Base-by-base conservation (phyloP, 441 rosid genomes). In the Raphanus hybrid region DNA sequence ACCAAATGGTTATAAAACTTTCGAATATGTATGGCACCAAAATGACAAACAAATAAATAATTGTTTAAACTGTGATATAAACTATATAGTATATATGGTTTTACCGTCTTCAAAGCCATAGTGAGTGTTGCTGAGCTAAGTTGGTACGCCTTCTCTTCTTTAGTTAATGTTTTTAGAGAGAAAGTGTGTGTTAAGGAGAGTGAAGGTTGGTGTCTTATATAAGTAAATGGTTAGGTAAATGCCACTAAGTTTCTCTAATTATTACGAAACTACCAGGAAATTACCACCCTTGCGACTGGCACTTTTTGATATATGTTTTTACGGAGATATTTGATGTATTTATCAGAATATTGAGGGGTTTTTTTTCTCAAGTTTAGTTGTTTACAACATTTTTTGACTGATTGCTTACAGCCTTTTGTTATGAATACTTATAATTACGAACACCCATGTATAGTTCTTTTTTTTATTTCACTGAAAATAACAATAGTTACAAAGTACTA, bases 21-120 rank as follows among this genome's bases (percentile, higher is more conserved):
- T 26, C 54, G 8, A 41, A 29, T 29, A 29, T 29, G 5, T 29
- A 29, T 29, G 4, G 34, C 34, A 29, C 34, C 34, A 29, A 66
- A 14, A 55, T 6, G 27, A 12, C 6, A 41, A 60, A 12, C 55
- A 0, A 27, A 18, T 57, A 6, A n/a, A 18, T n/a, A 26, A 5
- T 26, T 2, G 39, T 8, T 45, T 3, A 2, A 14, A 27, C 1
- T 73, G 8, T n/a, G 14, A 54, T 54, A 15, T 16, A 54, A 3
- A 6, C 57, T 52, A 20, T n/a, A 5, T 66, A 23, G 8, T 5
- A 32, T 5, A 32, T 20, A 48, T 37, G 58, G 5, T 6, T 54
- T 12, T 76, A 91, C 98, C 96, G 90, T 93, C 83, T 86, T 88
- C 85, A 90, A 86, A 84, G 98, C 98, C 98, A 90, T 90, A 6